phyloP scores from a whole-genome alignment of 805 yeast species.

The Wickerhamomyces queroliae region DNA sequence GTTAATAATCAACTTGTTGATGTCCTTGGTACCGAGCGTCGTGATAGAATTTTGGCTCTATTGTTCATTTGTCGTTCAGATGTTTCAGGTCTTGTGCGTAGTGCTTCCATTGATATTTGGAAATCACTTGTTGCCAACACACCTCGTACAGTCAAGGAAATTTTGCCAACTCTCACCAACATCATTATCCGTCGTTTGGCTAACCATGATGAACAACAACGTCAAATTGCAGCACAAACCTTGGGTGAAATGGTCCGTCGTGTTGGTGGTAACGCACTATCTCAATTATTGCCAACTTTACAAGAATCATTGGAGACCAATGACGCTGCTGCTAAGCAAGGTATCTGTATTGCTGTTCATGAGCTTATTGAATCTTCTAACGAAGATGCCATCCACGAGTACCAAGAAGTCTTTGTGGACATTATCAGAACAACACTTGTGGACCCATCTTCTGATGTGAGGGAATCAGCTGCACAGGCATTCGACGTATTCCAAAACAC shows the following conservation, averaged over 20 bases:
- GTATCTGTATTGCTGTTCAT: slow-evolving; percentile 89
- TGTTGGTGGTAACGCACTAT: slow-evolving; percentile 82
- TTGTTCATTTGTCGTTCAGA: slow-evolving; percentile 93
- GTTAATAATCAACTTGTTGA: slow-evolving; percentile 63
- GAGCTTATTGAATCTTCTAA: slow-evolving; percentile 79
- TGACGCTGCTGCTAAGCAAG: slow-evolving; percentile 87
- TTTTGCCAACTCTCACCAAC: slow-evolving; percentile 75
- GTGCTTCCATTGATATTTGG: slow-evolving; percentile 92
- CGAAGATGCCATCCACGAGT: slow-evolving; percentile 51
- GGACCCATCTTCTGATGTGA: slow-evolving; percentile 66
- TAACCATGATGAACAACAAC: slow-evolving; percentile 68
- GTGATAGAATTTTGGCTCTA: slow-evolving; percentile 81
- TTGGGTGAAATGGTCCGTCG: slow-evolving; percentile 92
- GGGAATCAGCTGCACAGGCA: slow-evolving; percentile 88
- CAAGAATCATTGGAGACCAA: slow-evolving; percentile 53
- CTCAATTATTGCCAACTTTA: slow-evolving; percentile 80
- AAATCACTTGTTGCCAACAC: slow-evolving; percentile 94
- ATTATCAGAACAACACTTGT: slow-evolving; percentile 76
- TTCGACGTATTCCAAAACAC: slow-evolving; percentile 82
- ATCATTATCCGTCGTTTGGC: slow-evolving; percentile 81
- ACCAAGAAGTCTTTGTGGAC: slow-evolving; percentile 62
- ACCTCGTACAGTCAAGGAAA: slow-evolving; percentile 90
- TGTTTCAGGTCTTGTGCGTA: slow-evolving; percentile 78
- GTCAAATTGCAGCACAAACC: slow-evolving; percentile 87
- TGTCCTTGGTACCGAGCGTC: slow-evolving; percentile 79